These are phyloP conservation scores for Hygrophila difformis DNA, from an alignment of 257 asterid genomes.

Conservation along the genomic window DNA sequence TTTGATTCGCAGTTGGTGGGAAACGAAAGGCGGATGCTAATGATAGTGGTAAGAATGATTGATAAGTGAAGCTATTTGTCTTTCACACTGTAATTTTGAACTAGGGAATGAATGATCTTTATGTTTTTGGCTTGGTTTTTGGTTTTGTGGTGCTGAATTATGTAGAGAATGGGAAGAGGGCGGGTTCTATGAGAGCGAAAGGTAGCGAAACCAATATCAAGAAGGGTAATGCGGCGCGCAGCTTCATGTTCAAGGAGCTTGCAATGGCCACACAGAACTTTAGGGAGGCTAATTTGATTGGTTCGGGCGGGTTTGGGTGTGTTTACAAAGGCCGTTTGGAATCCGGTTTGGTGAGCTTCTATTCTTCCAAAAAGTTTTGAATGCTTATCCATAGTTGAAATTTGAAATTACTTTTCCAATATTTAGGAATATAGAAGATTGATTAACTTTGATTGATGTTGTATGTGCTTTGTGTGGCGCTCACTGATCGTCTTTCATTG, in stretches of 20 bases:
- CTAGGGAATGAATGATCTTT: not conserved
- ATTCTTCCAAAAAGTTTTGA: too few relatives aligned
- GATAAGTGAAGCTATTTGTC: not conserved
- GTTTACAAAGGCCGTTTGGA: slow-evolving; percentile 43
- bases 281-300: slow-evolving; percentile 32
- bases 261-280: slow-evolving; percentile 39
- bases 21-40: slow-evolving; percentile 17
- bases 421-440: too few relatives aligned
- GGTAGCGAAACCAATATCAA: slow-evolving; percentile 9
- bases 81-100: not conserved
- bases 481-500: not conserved
- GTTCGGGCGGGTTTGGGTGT: slow-evolving; percentile 53
- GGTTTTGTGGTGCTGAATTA: not conserved
- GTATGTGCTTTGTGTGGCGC: too few relatives aligned
- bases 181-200: slow-evolving; percentile 10
- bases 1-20: slow-evolving; percentile 16
- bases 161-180: slow-evolving; percentile 19
- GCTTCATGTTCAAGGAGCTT: slow-evolving; percentile 39
- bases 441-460: too few relatives aligned
- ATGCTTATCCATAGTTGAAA: too few relatives aligned
- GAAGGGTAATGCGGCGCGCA: slow-evolving; percentile 22
- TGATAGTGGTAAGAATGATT: too few relatives aligned
- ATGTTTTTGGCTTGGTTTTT: not conserved
- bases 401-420: too few relatives aligned
- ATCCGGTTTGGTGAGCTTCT: slow-evolving; percentile 28